phyloP scores from a whole-genome alignment of 495 filamentous ascomycete species.

The Xylaria venustula region DNA sequence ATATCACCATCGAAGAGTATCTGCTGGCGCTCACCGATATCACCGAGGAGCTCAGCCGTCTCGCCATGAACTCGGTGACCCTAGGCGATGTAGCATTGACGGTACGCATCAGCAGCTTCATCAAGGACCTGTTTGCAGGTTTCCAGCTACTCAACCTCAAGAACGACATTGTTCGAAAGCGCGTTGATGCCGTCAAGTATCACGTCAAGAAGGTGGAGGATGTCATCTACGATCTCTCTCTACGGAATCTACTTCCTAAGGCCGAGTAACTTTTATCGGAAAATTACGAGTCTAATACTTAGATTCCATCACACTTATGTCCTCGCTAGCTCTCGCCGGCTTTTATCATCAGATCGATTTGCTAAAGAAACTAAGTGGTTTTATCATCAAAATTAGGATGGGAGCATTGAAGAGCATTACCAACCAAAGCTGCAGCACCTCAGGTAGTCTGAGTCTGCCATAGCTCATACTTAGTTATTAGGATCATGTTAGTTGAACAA shows the following conservation, averaged over 20 bases:
- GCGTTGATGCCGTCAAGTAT: slow-evolving; percentile 93
- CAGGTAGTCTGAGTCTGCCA: too few relatives aligned
- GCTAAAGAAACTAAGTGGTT: neutral
- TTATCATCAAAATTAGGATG: neutral
- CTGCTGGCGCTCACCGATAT: slow-evolving; percentile 80
- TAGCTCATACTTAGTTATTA: too few relatives aligned
- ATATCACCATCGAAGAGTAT: slow-evolving; percentile 96
- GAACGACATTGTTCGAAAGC: slow-evolving; percentile 85
- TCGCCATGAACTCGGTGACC: slow-evolving; percentile 96
- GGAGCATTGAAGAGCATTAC: too few relatives aligned
- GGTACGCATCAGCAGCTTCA: slow-evolving; percentile 80
- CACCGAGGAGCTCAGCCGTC: slow-evolving; percentile 84
- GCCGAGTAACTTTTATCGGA: slow-evolving; percentile 9
- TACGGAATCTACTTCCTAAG: slow-evolving; percentile 76
- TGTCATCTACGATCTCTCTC: slow-evolving; percentile 89
- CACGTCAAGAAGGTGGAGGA: slow-evolving; percentile 98
- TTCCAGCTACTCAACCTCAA: slow-evolving; percentile 97
- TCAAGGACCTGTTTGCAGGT: slow-evolving; percentile 92
- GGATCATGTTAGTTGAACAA: too few relatives aligned
- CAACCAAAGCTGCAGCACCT: too few relatives aligned
- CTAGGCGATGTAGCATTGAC: slow-evolving; percentile 84
- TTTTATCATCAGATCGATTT: neutral
- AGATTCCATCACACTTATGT: neutral
- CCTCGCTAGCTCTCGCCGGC: neutral
- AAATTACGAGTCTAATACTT: neutral